Base-by-base conservation (phyloP, 2,329 filamentous ascomycete species). In the Aspergillus sergii region DNA sequence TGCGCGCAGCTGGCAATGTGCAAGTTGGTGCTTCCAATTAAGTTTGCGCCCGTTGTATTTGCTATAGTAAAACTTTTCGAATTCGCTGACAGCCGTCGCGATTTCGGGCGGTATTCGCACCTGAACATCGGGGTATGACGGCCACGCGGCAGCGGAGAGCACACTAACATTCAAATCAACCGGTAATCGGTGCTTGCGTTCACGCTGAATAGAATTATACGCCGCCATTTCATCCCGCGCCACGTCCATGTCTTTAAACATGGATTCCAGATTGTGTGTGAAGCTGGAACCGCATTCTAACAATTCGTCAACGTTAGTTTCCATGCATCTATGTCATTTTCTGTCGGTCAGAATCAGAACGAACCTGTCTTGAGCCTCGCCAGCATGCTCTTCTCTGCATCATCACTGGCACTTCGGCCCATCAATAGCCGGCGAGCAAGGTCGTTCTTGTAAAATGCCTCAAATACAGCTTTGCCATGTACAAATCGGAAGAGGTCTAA, bases 381-480 rank as follows among this genome's bases (percentile, higher is more conserved):
- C 55, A 99, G 85, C 95, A 99, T 99, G 79, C 91, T 96, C 66
- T 94, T 88, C 80, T 99, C 96, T 0, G 95, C 94, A 78, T 99
- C 95, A 61, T 94, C 91, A 73, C 93, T 97, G 26, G 94, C 94
- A 75, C 93, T 97, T 67, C 94, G 88, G 45, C 90, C 91, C 92
- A 98, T 94, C 60, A 99, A 84, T 48, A 99, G 81, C 54, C 95
- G 87, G 19, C 94, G 87, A 1, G 96, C 94, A 57, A 99, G 85
- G 73, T 98, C 95, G 73, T 95, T 96, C 83, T 99, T 99, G 85
- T 99, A 99, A 76, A 99, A 99, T 1, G 95, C 94, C 76, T 99
- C 95, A 67, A 99, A 99, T 0, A 97, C 92, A 60, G 96, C 94
- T 77, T 99, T 99, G 68, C 95, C 95, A 74, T 98, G 90, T 39